Percentiles rank a stretch among this genome's conserved stretches.
Conservation (phyloP, 2,329 filamentous ascomycete genomes). For the Dryadomyces quercivorus region DNA sequence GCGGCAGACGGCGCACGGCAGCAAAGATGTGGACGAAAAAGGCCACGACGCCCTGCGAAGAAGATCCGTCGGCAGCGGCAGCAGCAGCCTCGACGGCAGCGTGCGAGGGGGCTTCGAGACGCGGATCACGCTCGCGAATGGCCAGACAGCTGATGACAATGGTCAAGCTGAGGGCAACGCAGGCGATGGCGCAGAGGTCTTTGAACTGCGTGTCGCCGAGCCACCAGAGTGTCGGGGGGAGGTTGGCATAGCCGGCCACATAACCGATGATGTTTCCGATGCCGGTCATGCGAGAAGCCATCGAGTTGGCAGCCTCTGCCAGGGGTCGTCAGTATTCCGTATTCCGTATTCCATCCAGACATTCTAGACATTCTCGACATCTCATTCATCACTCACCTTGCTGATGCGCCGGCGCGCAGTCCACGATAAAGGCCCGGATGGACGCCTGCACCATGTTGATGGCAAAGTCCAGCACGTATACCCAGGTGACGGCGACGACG, state of each 20-base stretch:
- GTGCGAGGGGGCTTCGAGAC: slow-evolving; percentile 42
- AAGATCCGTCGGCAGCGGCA: slow-evolving; percentile 10
- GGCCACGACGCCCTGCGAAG: slow-evolving; percentile 47
- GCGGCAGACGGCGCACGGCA: slow-evolving; percentile 67
- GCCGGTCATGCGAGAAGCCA: slow-evolving; percentile 79
- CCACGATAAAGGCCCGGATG: slow-evolving; percentile 84
- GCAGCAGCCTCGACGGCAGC: background rate
- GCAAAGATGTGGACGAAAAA: slow-evolving; percentile 73
- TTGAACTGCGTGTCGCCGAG: slow-evolving; percentile 88
- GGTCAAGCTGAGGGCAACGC: slow-evolving; percentile 56
- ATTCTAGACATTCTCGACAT: too few relatives aligned
- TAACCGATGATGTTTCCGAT: slow-evolving; percentile 88
- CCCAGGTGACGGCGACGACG: slow-evolving; percentile 67
- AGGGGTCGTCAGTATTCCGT: background rate
- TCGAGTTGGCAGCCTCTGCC: slow-evolving; percentile 74
- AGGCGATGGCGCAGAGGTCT: slow-evolving; percentile 76
- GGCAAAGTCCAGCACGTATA: slow-evolving; percentile 86
- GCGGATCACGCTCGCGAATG: slow-evolving; percentile 71
- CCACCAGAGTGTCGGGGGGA: slow-evolving; percentile 64
- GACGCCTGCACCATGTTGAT: slow-evolving; percentile 95
- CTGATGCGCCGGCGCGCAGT: slow-evolving; percentile 83
- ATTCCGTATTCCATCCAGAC: too few relatives aligned
- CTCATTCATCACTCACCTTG: slow-evolving; percentile 47
- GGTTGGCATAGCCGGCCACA: slow-evolving; percentile 70
- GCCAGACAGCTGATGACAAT: slow-evolving; percentile 56